These are phyloP conservation scores for Mycena belliarum DNA, from an alignment of 768 basidiomycete species.

Conservation along the genomic window DNA sequence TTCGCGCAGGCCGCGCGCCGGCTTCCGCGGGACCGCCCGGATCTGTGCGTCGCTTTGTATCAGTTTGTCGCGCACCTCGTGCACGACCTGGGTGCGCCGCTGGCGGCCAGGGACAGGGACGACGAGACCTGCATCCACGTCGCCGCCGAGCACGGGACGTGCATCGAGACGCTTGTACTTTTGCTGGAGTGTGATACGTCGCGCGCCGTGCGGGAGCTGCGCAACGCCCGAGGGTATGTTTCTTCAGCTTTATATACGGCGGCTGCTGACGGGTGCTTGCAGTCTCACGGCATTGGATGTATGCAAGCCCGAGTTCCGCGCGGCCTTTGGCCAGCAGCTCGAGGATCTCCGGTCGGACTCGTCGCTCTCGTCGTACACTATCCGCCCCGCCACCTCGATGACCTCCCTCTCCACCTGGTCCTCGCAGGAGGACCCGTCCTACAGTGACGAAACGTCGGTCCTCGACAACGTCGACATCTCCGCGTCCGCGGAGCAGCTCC, in stretches of 20 bases:
- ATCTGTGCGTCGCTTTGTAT: conserved; percentile 44
- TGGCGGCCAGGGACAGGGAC: conserved; percentile 63
- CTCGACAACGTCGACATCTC: conserved; percentile 47
- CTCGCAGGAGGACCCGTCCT: conserved; percentile 19
- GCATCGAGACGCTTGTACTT: conserved; percentile 59
- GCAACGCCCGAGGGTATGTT: conserved; percentile 72
- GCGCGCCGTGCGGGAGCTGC: conserved; percentile 55
- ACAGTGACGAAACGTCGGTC: conserved; percentile 33
- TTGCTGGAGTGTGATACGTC: conserved; percentile 66
- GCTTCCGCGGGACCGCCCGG: conserved; percentile 33
- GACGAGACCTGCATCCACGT: conserved; percentile 81
- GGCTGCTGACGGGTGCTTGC: conserved; percentile 12
- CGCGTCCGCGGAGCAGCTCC: conserved; percentile 45
- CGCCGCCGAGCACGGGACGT: conserved; percentile 74
- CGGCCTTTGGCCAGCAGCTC: conserved; percentile 55
- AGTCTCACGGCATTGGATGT: conserved; percentile 71
- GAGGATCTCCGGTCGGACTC: conserved; percentile 52
- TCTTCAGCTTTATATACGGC: background rate
- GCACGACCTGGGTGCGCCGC: conserved; percentile 65
- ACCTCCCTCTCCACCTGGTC: conserved; percentile 49
- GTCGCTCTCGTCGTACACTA: conserved; percentile 55
- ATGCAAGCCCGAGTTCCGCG: conserved; percentile 65
- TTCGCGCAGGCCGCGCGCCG: conserved; percentile 46
- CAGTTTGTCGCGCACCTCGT: conserved; percentile 69
- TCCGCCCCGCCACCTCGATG: conserved; percentile 50